Conservation (phyloP, 371 early-diverging fungal species). For the Circinella minor region DNA sequence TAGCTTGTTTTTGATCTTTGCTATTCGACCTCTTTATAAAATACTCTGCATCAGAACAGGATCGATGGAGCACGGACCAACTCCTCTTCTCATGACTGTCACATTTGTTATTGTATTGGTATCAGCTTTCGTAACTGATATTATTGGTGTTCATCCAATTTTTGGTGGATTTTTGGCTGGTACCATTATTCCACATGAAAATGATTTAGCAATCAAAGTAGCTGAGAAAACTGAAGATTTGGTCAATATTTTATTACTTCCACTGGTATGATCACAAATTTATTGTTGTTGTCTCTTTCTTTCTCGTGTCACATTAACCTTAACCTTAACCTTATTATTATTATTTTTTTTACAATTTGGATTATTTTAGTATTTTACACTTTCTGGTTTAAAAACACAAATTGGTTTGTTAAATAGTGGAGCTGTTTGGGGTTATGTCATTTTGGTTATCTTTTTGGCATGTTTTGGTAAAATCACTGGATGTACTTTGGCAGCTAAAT, state of each 20-base stretch:
- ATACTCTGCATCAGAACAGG: slow-evolving; percentile 47
- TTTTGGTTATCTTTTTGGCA: slow-evolving; percentile 78
- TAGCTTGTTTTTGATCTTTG: slow-evolving; percentile 62
- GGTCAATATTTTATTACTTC: slow-evolving; percentile 84
- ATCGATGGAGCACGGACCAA: slow-evolving; percentile 63
- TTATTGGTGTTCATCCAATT: slow-evolving; percentile 90
- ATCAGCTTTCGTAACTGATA: slow-evolving; percentile 83
- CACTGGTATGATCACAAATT: slow-evolving; percentile 73
- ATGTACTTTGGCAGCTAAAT: slow-evolving; percentile 75
- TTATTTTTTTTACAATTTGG: not conserved
- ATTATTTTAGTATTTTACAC: slow-evolving; percentile 79
- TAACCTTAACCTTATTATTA: not conserved
- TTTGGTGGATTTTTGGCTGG: slow-evolving; percentile 94
- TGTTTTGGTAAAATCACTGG: slow-evolving; percentile 90
- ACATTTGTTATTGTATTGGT: slow-evolving; percentile 65
- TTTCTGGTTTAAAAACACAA: slow-evolving; percentile 90
- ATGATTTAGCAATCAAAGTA: slow-evolving; percentile 85
- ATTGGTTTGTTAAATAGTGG: slow-evolving; percentile 76
- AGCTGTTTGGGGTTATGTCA: slow-evolving; percentile 76
- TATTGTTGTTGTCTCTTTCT: not conserved
- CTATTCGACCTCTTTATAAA: slow-evolving; percentile 60
- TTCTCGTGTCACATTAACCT: not conserved
- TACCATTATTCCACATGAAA: slow-evolving; percentile 85
- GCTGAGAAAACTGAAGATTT: slow-evolving; percentile 94
- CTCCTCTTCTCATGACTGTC: slow-evolving; percentile 70